Evolutionary conservation across 345 rosid genomes (phyloP).

Genomic region (Chamaenerion angustifolium): DNA sequence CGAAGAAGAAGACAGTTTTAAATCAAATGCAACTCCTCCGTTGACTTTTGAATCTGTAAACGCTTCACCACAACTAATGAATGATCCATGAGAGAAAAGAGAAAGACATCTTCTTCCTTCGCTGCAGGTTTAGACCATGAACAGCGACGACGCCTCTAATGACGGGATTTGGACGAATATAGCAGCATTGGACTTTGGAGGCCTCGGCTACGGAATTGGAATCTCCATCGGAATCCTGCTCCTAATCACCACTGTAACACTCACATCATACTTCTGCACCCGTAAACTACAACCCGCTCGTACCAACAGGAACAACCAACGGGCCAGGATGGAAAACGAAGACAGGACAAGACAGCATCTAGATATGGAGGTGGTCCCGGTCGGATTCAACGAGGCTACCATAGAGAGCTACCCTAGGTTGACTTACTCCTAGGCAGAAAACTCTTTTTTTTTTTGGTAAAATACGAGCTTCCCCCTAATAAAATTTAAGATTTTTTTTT

Average conservation of each 20-base stretch:
- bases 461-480: no score
- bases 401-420: conserved; percentile 59
- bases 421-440: no score
- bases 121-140: conserved; percentile 1
- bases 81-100: no score
- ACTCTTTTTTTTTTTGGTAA: no score
- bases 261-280: conserved; percentile 33
- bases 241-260: conserved; percentile 26
- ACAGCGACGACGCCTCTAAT: conserved; percentile 13
- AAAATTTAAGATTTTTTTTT: no score
- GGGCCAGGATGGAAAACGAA: not conserved
- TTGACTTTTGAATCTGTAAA: conserved; percentile 27
- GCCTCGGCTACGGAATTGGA: conserved; percentile 31
- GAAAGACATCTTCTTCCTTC: not conserved
- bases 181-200: conserved; percentile 18
- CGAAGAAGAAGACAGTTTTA: no score
- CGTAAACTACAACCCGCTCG: conserved; percentile 4
- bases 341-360: not conserved
- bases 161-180: conserved; percentile 11
- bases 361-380: conserved; percentile 18
- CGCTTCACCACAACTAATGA: conserved; percentile 3
- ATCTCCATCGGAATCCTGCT: no score
- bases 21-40: conserved; percentile 2
- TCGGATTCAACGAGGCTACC: conserved; percentile 62
- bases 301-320: no score